These are phyloP conservation scores for Candida glaebosa DNA, from an alignment of 805 yeast species.

Conservation along the genomic window DNA sequence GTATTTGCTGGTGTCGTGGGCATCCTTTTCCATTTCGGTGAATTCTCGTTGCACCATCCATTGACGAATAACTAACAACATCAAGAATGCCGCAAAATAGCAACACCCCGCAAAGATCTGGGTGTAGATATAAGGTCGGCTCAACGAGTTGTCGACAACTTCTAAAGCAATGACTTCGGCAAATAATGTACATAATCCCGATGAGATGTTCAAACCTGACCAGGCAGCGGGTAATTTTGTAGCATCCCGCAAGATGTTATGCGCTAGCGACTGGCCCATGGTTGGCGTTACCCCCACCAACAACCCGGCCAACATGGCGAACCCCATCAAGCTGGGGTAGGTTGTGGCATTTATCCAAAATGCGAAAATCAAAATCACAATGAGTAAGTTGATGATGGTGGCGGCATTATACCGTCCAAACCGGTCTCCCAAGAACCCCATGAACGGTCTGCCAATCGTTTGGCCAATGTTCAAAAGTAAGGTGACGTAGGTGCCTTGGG, in stretches of 20 bases:
- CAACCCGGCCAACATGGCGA: constrained; percentile 27
- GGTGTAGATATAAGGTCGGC: constrained; percentile 52
- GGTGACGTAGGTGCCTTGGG: constrained; percentile 30
- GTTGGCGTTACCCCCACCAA: constrained; percentile 30
- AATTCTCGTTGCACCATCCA: constrained; percentile 45
- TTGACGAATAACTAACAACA: constrained; percentile 50
- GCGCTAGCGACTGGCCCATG: constrained; percentile 23
- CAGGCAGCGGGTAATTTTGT: constrained; percentile 36
- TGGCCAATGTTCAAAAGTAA: constrained; percentile 42
- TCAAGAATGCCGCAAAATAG: constrained; percentile 39
- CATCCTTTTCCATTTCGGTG: constrained; percentile 2
- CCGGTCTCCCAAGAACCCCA: constrained; percentile 46
- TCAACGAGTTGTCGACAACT: constrained; percentile 20
- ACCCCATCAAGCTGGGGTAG: constrained; percentile 28
- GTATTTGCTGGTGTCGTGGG: constrained; percentile 1
- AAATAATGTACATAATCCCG: constrained; percentile 32
- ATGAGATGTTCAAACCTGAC: constrained; percentile 36
- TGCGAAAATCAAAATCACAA: constrained; percentile 27
- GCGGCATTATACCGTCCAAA: constrained; percentile 45
- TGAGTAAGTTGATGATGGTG: constrained; percentile 15
- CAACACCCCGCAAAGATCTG: constrained; percentile 58
- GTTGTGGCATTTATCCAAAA: constrained; percentile 37
- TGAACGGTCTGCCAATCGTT: constrained; percentile 46
- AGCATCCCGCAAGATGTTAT: constrained; percentile 17
- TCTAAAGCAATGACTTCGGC: constrained; percentile 57